Base-by-base conservation (phyloP, 139 green algal species). In the Edaphochlamys debaryana region DNA sequence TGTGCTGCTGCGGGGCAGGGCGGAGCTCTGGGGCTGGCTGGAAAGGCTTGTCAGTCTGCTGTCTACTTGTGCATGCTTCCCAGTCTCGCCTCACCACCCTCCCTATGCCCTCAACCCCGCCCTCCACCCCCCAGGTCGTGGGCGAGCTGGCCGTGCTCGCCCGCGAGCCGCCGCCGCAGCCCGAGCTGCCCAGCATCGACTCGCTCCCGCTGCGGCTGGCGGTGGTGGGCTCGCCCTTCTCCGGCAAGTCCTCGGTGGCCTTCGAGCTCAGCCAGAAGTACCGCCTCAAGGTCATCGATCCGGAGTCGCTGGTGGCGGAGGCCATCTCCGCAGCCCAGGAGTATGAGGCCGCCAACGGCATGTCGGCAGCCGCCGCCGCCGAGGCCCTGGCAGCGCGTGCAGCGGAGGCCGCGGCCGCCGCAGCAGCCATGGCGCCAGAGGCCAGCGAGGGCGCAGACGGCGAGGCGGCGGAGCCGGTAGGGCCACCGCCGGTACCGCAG, bases 221-320 rank as follows among this genome's bases (percentile, higher is more conserved):
- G 9, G 80, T 95, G 15, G 85, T 93, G 84, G 93, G 93, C 1
- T 86, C 86, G 64, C 90, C 92, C 25, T 93, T 94, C 84, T 66
- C 85, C 23, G 94, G 94, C 69, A 96, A 95, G 90, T 91, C 85
- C 40, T 91, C 66, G 7, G 71, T 92, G 60, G 92, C 92, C 0
- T 85, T 87, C 40, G 79, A 87, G 37, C 69, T 95, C 30, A 84
- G 90, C 25, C 75, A 86, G 30, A n/a, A 37, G 20, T 88, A 82
- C 83, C 79, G 85, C 60, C 84, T 93, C 52, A 40, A 42, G 45
- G 36, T 93, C 78, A 75, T 94, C 27, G 76, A 88, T 0, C 83
- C 89, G 34, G 79, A 92, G 82, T 60, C 72, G 56, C 80, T 93
- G 4, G 69, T 90, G n/a, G 48, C 83, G 17, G 82, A 89, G 19